phyloP scores from a whole-genome alignment of 1,139 yeast genomes.

The Williopsis jadinii region DNA sequence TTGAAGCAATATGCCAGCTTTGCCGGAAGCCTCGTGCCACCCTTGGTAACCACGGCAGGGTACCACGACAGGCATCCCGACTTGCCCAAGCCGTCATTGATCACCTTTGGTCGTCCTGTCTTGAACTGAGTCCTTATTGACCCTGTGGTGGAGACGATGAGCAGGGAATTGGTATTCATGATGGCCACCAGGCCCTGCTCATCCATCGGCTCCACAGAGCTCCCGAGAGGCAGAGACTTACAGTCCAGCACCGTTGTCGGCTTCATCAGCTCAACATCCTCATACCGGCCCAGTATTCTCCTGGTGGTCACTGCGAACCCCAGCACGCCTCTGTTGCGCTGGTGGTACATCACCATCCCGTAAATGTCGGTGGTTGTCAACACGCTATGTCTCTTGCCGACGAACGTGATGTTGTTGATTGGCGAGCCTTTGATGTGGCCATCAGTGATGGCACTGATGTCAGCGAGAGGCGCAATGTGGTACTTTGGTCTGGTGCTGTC shows the following conservation, averaged over 20 bases:
- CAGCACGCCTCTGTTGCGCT: conserved; percentile 45
- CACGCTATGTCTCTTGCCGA: conserved; percentile 50
- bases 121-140: conserved; percentile 47
- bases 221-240: conserved; percentile 48
- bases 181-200: conserved; percentile 54
- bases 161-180: conserved; percentile 44
- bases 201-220: conserved; percentile 45
- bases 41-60: conserved; percentile 32
- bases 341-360: conserved; percentile 57
- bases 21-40: conserved; percentile 29
- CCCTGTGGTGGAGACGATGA: conserved; percentile 51
- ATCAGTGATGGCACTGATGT: conserved; percentile 28
- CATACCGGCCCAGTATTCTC: conserved; percentile 43
- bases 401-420: conserved; percentile 42
- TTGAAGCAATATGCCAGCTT: conserved; percentile 65
- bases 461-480: conserved; percentile 19
- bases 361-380: conserved; percentile 49
- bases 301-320: conserved; percentile 41
- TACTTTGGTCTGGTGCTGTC: conserved; percentile 19
- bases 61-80: conserved; percentile 57
- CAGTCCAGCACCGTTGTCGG: conserved; percentile 33
- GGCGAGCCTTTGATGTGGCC: conserved; percentile 48
- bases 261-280: conserved; percentile 18
- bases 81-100: conserved; percentile 28
- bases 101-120: conserved; percentile 38